Conservation (phyloP, 108 stramenopile species). For the Pseudonitzschia multiseries region DNA sequence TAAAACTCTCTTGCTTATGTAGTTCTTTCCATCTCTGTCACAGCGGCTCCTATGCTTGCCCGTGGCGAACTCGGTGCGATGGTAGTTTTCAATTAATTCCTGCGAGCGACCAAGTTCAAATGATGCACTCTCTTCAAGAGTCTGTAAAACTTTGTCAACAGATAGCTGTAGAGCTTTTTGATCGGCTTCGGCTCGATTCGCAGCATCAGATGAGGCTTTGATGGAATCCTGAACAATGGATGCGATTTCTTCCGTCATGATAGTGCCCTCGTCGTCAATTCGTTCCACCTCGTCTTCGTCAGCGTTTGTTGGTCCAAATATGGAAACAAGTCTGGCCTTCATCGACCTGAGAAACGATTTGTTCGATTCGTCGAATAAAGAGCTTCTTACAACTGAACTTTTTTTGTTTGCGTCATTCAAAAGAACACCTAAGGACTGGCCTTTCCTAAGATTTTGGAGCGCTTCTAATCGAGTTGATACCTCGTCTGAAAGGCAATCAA, state of each 20-base stretch:
- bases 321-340: slow-evolving; percentile 20
- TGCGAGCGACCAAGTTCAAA: slow-evolving; percentile 49
- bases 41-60: slow-evolving; percentile 29
- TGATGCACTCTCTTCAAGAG: slow-evolving; percentile 16
- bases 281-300: slow-evolving; percentile 2
- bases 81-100: slow-evolving; percentile 46
- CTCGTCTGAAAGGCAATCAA: slow-evolving; percentile 29
- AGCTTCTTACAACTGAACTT: slow-evolving; percentile 11
- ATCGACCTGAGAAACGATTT: slow-evolving; percentile 15
- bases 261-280: slow-evolving; percentile 14
- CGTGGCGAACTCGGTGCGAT: slow-evolving; percentile 42
- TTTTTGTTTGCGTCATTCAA: slow-evolving; percentile 21
- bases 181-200: slow-evolving; percentile 4
- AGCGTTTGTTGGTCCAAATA: slow-evolving; percentile 11
- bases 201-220: slow-evolving; percentile 11
- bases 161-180: slow-evolving; percentile 11
- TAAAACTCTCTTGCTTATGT: slow-evolving; percentile 34
- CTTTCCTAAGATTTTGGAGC: not conserved
- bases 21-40: slow-evolving; percentile 29
- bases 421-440: slow-evolving; percentile 10
- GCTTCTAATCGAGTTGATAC: slow-evolving; percentile 9
- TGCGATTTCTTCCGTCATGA: slow-evolving; percentile 21
- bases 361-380: slow-evolving; percentile 16
- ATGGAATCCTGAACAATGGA: slow-evolving; percentile 26
- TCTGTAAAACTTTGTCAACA: slow-evolving; percentile 20